Percentiles rank a stretch among this genome's conserved stretches.
phyloP scores from a whole-genome alignment of 2,329 filamentous ascomycete species.

The Trichophyton rubrum region DNA sequence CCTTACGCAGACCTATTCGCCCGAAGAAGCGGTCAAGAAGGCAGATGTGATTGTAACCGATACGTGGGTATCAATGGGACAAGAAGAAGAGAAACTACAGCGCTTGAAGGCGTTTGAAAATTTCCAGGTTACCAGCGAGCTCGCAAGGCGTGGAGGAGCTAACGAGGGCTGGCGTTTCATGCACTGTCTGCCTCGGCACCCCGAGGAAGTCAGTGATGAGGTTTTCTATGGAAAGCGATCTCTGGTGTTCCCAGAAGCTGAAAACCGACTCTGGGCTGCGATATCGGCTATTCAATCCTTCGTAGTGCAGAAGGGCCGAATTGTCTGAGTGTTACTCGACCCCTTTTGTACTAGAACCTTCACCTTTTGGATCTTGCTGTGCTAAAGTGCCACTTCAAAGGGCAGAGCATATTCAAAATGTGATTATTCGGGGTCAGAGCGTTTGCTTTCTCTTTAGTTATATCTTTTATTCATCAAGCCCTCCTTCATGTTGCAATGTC shows the following conservation, averaged over 20 bases:
- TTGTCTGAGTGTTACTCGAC: slow-evolving; percentile 30
- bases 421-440: too few species aligned
- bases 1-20: slow-evolving; percentile 62
- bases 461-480: background rate
- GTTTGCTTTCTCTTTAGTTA: too few species aligned
- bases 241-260: slow-evolving; percentile 83
- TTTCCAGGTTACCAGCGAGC: slow-evolving; percentile 79
- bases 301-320: slow-evolving; percentile 84
- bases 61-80: slow-evolving; percentile 97
- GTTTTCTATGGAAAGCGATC: slow-evolving; percentile 83
- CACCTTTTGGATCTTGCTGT: background rate
- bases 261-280: slow-evolving; percentile 88
- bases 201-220: slow-evolving; percentile 85
- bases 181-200: slow-evolving; percentile 89
- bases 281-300: slow-evolving; percentile 79
- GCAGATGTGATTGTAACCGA: slow-evolving; percentile 91
- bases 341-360: background rate
- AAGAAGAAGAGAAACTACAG: slow-evolving; percentile 72
- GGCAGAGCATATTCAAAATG: too few species aligned
- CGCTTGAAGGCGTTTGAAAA: slow-evolving; percentile 70
- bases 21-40: slow-evolving; percentile 71
- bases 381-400: too few species aligned
- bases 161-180: slow-evolving; percentile 92
- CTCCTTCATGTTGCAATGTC: background rate
- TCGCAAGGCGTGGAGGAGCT: slow-evolving; percentile 73